Evolutionary conservation across 2,329 filamentous ascomycete genomes (phyloP).

Genomic region (Neophaeococcomyces aloes): DNA sequence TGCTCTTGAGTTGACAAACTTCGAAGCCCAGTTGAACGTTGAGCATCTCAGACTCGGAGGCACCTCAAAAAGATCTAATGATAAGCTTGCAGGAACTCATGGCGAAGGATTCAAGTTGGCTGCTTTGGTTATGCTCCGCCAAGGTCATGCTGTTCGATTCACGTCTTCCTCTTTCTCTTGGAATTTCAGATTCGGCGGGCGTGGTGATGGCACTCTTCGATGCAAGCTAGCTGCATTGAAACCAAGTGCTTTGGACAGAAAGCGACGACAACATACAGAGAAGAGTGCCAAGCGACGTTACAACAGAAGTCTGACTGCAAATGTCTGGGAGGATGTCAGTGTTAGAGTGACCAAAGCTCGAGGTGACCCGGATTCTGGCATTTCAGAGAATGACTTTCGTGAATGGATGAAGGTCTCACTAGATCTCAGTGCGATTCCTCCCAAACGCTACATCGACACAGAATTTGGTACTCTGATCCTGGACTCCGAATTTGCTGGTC

Average conservation of each 20-base stretch:
- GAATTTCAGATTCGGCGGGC: conserved; percentile 16
- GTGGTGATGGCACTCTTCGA: conserved; percentile 1
- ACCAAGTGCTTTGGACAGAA: conserved; percentile 2
- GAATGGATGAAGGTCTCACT: conserved; percentile 13
- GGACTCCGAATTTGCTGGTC: conserved; percentile 4
- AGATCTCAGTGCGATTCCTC: conserved; percentile 10
- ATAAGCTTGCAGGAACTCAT: conserved; percentile 19
- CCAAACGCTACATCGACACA: conserved; percentile 8
- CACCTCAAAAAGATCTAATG: conserved; percentile 13
- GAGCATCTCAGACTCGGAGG: conserved; percentile 10
- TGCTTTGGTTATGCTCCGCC: conserved; percentile 21
- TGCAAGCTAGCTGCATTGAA: conserved; percentile 2
- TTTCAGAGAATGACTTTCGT: conserved; percentile 9
- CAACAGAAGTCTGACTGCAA: conserved; percentile 5
- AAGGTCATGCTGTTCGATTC: conserved; percentile 16
- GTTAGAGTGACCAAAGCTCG: conserved; percentile 10
- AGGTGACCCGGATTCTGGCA: not conserved
- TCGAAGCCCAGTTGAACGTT: conserved; percentile 15
- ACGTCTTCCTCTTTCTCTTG: conserved; percentile 18
- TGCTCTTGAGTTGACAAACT: conserved; percentile 20
- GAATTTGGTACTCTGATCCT: conserved; percentile 11
- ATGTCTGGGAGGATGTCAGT: conserved; percentile 15
- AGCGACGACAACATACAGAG: conserved; percentile 1
- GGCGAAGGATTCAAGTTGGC: conserved; percentile 25
- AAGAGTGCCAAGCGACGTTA: conserved; percentile 1